These are phyloP conservation scores for Scutellaria barbata DNA, from an alignment of 257 asterid species.

Conservation along the genomic window DNA sequence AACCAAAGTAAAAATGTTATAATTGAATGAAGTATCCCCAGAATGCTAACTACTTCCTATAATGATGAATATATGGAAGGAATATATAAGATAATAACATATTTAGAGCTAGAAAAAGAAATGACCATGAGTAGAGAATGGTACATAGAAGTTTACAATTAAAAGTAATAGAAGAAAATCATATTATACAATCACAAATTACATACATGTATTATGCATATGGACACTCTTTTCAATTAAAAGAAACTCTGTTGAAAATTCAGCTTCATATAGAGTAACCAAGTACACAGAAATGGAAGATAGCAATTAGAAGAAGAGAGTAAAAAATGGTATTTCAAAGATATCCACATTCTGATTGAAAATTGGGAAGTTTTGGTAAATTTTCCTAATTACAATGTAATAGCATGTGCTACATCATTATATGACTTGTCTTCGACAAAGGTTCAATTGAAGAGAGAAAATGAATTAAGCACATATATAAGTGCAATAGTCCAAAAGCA, in stretches of 20 bases:
- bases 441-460: not conserved
- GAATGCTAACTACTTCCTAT: not conserved
- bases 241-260: not conserved
- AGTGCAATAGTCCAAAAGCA: not conserved
- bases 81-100: too few species aligned
- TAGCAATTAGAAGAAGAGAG: not conserved
- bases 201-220: not conserved
- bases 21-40: conserved; percentile 1
- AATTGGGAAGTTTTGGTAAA: not conserved
- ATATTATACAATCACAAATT: not conserved
- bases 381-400: not conserved
- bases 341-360: not conserved
- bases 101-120: not conserved
- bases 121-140: not conserved
- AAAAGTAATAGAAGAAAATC: not conserved
- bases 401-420: not conserved
- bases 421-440: not conserved
- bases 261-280: not conserved
- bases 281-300: not conserved
- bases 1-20: not conserved
- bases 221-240: not conserved
- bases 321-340: not conserved
- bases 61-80: conserved; percentile 6
- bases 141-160: not conserved
- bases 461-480: not conserved